A percentile compares a stretch with the other conserved stretches of the same genome.
Conservation (phyloP, 345 rosid genomes). For the Eucalyptus paniculata region DNA sequence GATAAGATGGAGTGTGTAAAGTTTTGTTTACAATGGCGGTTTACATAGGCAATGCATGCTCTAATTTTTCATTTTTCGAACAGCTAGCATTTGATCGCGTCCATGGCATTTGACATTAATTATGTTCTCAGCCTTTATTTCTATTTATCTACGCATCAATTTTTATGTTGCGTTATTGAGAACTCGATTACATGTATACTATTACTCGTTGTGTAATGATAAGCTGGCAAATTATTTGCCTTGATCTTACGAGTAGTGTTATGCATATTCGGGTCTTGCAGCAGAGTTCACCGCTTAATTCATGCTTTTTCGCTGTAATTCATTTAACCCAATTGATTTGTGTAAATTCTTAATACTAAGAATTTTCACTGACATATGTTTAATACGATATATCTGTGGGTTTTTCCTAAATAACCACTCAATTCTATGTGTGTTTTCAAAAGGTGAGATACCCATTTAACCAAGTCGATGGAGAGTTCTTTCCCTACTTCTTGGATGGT, state of each 20-base stretch:
- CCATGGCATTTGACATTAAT: not conserved
- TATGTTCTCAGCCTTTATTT: not conserved
- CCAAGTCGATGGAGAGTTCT: not conserved
- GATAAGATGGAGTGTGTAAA: not conserved
- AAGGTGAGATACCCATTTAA: not conserved
- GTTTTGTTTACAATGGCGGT: not conserved
- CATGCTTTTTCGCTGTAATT: not conserved
- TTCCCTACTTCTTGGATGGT: not conserved
- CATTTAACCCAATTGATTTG: not conserved
- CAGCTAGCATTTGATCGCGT: not conserved
- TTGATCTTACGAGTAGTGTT: not conserved
- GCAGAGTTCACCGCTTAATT: not conserved
- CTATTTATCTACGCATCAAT: not conserved
- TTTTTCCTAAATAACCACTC: not conserved
- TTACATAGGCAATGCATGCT: not conserved
- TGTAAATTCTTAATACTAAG: not conserved
- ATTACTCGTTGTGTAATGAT: not conserved
- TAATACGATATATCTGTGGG: not conserved
- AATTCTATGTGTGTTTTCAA: not conserved
- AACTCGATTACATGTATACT: not conserved
- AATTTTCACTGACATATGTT: not conserved
- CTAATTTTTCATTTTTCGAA: not conserved
- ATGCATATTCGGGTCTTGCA: not conserved
- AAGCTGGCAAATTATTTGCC: not conserved
- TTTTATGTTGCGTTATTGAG: not conserved